A percentile compares a stretch with the other conserved stretches of the same genome.
Conservation (phyloP, 805 yeast genomes). For the Brettanomyces naardenensis region DNA sequence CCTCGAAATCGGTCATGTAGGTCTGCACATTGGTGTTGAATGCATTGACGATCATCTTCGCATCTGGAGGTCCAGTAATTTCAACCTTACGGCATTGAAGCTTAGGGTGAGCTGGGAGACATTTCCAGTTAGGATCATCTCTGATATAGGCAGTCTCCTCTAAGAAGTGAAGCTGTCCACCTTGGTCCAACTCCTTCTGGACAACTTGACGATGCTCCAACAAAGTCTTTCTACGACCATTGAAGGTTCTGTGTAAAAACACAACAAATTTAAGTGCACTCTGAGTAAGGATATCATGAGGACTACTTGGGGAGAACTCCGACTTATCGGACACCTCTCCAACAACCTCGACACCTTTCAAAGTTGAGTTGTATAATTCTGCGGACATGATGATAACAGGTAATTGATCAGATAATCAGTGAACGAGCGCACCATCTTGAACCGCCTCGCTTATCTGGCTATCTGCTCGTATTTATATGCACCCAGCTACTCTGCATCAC, state of each 20-base stretch:
- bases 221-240: constrained; percentile 48
- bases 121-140: constrained; percentile 68
- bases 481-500: no score
- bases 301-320: constrained; percentile 30
- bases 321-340: constrained; percentile 37
- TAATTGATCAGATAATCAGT: no score
- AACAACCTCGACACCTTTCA: constrained; percentile 45
- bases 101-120: constrained; percentile 66
- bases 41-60: constrained; percentile 79
- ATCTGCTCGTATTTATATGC: no score
- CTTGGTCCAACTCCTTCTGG: constrained; percentile 56
- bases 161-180: constrained; percentile 53
- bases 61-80: constrained; percentile 81
- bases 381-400: no score
- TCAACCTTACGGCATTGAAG: constrained; percentile 69
- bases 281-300: constrained; percentile 46
- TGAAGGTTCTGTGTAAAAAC: constrained; percentile 66
- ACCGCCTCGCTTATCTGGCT: no score
- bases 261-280: constrained; percentile 66
- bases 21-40: constrained; percentile 72
- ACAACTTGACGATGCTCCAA: constrained; percentile 53
- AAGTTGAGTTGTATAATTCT: constrained; percentile 20
- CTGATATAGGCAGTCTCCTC: constrained; percentile 65
- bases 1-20: constrained; percentile 83
- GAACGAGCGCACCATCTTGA: no score